phyloP scores from a whole-genome alignment of 2,329 filamentous ascomycete species.

The Sclerotinia minor region DNA sequence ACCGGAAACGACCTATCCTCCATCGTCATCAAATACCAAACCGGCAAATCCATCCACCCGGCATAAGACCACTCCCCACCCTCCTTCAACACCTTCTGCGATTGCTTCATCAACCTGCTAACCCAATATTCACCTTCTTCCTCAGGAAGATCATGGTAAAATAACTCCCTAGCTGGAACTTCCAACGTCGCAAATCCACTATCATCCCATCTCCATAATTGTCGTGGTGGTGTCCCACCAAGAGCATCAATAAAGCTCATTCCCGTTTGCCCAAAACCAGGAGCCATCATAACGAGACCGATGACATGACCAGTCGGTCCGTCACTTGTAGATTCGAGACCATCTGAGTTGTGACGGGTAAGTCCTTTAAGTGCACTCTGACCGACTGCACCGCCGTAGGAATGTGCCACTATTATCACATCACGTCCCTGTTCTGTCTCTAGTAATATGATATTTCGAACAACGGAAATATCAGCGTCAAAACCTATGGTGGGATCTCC shows the following conservation, averaged over 20 bases:
- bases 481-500: conserved; percentile 40
- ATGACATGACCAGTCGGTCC: conserved; percentile 42
- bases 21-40: conserved; percentile 44
- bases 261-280: conserved; percentile 44
- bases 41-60: conserved; percentile 38
- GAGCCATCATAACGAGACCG: conserved; percentile 45
- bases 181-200: conserved; percentile 45
- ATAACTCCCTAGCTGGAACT: conserved; percentile 42
- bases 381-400: conserved; percentile 46
- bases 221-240: conserved; percentile 44
- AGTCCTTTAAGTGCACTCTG: conserved; percentile 47
- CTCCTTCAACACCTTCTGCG: conserved; percentile 46
- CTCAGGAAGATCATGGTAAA: conserved; percentile 48
- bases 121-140: conserved; percentile 47
- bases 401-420: conserved; percentile 48
- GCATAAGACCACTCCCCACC: conserved; percentile 41
- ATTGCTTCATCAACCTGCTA: conserved; percentile 44
- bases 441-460: conserved; percentile 40
- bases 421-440: conserved; percentile 43
- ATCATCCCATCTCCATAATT: conserved; percentile 43
- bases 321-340: conserved; percentile 16
- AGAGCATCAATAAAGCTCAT: conserved; percentile 44
- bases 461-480: conserved; percentile 44
- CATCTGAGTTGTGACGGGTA: conserved; percentile 32
- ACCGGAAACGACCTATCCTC: conserved; percentile 46